These are phyloP conservation scores for Xylariaceae sp. DNA, from an alignment of 2,329 filamentous ascomycete genomes.

Conservation along the genomic window DNA sequence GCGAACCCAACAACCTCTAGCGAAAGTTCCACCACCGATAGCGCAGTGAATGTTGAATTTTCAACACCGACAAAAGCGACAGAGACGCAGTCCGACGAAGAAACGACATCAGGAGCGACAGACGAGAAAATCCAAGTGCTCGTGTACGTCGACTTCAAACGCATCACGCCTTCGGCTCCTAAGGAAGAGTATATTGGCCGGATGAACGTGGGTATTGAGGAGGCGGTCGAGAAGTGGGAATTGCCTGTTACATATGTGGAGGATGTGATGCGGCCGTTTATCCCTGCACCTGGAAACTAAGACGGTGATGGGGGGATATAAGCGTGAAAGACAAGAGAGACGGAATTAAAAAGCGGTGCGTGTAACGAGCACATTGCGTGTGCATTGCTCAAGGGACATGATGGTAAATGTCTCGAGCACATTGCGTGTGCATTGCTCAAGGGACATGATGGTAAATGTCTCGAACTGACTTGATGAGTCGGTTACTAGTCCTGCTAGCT, in stretches of 20 bases:
- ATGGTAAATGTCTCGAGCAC: too few relatives aligned
- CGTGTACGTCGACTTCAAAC: slow-evolving; percentile 64
- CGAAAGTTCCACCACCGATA: too few relatives aligned
- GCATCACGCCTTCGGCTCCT: slow-evolving; percentile 49
- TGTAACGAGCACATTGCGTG: too few relatives aligned
- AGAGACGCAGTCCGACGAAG: background rate
- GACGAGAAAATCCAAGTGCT: slow-evolving; percentile 50
- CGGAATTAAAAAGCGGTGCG: too few relatives aligned
- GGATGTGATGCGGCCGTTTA: slow-evolving; percentile 10
- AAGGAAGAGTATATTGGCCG: slow-evolving; percentile 65
- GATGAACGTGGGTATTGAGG: slow-evolving; percentile 68
- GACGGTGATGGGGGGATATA: too few relatives aligned
- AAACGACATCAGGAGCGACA: background rate
- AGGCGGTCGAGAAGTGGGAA: slow-evolving; percentile 60
- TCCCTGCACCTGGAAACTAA: slow-evolving; percentile 6
- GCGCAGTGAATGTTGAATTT: background rate
- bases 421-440: too few relatives aligned
- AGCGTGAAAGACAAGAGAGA: too few relatives aligned
- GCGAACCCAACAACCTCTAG: too few relatives aligned
- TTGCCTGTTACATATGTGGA: slow-evolving; percentile 60
- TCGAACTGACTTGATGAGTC: too few relatives aligned
- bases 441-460: too few relatives aligned
- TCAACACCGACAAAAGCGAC: background rate
- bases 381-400: too few relatives aligned
- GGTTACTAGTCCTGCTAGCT: too few relatives aligned